These are phyloP conservation scores for Cryphonectria parasitica DNA, from an alignment of 2,329 filamentous ascomycete species.

Conservation along the genomic window DNA sequence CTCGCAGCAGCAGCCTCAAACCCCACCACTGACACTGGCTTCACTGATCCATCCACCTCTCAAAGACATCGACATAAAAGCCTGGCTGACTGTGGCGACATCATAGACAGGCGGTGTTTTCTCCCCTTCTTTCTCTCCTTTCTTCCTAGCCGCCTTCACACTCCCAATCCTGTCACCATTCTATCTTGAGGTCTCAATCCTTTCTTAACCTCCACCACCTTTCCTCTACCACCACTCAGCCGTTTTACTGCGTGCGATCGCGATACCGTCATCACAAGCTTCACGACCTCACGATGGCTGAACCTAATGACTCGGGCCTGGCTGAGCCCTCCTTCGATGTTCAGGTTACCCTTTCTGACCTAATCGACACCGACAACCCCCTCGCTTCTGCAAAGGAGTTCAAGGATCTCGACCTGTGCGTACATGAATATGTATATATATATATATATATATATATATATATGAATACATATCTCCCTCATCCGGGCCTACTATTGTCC, in stretches of 20 bases:
- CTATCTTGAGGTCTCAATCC: no score
- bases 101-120: not conserved
- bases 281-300: slow-evolving; percentile 24
- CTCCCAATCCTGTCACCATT: not conserved
- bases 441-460: no score
- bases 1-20: not conserved
- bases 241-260: slow-evolving; percentile 14
- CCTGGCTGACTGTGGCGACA: not conserved
- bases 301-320: slow-evolving; percentile 53
- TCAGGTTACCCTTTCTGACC: slow-evolving; percentile 87
- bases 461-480: not conserved
- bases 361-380: slow-evolving; percentile 87
- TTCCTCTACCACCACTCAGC: slow-evolving; percentile 23
- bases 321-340: slow-evolving; percentile 83
- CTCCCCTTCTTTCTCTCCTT: not conserved
- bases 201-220: not conserved
- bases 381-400: slow-evolving; percentile 85
- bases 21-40: slow-evolving; percentile 5
- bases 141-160: not conserved
- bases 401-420: slow-evolving; percentile 82
- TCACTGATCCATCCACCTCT: not conserved
- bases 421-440: slow-evolving; percentile 34
- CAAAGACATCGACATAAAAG: not conserved
- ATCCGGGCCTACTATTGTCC: slow-evolving; percentile 16
- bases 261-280: not conserved